Conservation (phyloP, 2,329 filamentous ascomycete genomes). For the Pseudogymnoascus sp. region DNA sequence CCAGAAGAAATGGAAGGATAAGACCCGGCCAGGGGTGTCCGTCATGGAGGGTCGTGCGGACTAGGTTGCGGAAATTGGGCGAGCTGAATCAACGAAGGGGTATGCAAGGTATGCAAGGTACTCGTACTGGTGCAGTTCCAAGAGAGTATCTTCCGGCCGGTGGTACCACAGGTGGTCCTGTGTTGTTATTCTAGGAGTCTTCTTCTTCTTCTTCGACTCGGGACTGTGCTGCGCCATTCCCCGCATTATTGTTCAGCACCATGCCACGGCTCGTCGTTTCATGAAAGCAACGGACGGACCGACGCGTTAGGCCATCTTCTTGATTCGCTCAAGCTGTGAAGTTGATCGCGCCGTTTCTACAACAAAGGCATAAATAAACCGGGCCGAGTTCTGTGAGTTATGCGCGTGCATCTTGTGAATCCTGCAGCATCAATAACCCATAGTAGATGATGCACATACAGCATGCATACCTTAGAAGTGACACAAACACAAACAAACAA, state of each 20-base stretch:
- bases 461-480: background rate
- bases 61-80: slow-evolving; percentile 5
- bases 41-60: background rate
- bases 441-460: background rate
- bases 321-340: background rate
- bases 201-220: background rate
- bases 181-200: background rate
- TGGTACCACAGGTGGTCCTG: background rate
- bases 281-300: background rate
- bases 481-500: background rate
- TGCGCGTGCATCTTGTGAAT: background rate
- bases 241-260: background rate
- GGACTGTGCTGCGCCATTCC: background rate
- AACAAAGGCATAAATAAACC: too few species aligned
- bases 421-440: background rate
- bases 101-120: background rate
- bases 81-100: background rate
- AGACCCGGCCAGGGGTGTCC: background rate
- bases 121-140: background rate
- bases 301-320: background rate
- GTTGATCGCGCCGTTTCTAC: too few species aligned
- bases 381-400: background rate
- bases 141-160: background rate
- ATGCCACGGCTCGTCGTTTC: background rate
- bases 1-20: slow-evolving; percentile 1